Evolutionary conservation across 2,329 filamentous ascomycete species (phyloP).

Genomic region (Colletotrichum liaoningense): DNA sequence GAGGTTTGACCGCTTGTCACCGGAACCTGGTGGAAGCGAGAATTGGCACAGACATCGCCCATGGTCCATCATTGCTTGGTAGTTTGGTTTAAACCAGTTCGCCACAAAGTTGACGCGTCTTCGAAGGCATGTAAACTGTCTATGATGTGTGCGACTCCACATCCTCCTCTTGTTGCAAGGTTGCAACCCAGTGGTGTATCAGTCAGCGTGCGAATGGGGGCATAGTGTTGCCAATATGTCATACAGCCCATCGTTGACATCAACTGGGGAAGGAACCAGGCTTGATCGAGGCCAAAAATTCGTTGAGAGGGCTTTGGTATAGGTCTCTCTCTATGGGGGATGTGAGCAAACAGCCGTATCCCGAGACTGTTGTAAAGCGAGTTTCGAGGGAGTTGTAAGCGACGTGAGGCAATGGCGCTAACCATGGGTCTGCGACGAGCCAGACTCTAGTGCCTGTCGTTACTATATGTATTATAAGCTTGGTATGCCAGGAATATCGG

Average conservation of each 20-base stretch:
- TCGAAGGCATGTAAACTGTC: background rate
- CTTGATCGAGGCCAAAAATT: background rate
- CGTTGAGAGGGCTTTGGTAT: background rate
- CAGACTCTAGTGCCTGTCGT: constrained; percentile 35
- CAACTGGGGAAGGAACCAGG: background rate
- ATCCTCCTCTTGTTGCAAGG: background rate
- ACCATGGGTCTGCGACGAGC: constrained; percentile 35
- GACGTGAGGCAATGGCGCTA: constrained; percentile 21
- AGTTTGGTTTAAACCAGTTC: background rate
- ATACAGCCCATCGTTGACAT: background rate
- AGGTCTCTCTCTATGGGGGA: background rate
- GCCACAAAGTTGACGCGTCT: background rate
- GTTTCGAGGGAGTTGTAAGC: constrained; percentile 20
- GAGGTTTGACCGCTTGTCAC: background rate
- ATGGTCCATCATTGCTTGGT: background rate
- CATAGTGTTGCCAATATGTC: background rate
- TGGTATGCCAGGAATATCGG: constrained; percentile 36
- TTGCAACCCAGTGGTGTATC: too few species aligned
- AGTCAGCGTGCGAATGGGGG: too few species aligned
- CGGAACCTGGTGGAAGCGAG: background rate
- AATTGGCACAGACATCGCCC: background rate
- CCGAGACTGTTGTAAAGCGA: background rate
- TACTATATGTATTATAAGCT: constrained; percentile 38
- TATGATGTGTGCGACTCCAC: background rate
- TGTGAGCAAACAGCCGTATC: background rate